A percentile compares a stretch with the other conserved stretches of the same genome.
Conservation (phyloP, 164 flowering plant genomes). For the Dillenia suffruticosa region DNA sequence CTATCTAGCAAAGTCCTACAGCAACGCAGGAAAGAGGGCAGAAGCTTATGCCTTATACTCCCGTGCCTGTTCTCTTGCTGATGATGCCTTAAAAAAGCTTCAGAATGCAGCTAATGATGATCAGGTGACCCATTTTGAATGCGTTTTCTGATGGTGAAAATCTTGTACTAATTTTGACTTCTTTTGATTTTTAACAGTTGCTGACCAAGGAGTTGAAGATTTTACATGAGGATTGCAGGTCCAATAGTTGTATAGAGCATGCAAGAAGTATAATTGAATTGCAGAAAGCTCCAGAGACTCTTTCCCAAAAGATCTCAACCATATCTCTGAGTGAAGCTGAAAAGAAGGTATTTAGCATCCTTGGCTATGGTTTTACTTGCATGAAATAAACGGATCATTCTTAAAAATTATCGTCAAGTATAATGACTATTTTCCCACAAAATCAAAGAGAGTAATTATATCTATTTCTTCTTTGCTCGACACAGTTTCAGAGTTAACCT, state of each 20-base stretch:
- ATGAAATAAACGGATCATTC: neutral
- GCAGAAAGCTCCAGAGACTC: constrained; percentile 73
- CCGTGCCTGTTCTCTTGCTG: constrained; percentile 74
- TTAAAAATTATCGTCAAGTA: no score
- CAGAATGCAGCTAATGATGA: constrained; percentile 27
- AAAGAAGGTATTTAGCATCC: constrained; percentile 57
- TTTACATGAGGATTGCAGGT: constrained; percentile 57
- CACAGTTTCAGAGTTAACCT: no score
- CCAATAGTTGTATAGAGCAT: constrained; percentile 88
- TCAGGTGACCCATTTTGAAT: constrained; percentile 27
- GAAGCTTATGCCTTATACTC: constrained; percentile 85
- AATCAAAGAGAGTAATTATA: no score
- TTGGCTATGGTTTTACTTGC: neutral
- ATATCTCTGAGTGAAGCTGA: constrained; percentile 58
- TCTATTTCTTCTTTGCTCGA: no score
- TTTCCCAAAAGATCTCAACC: constrained; percentile 71
- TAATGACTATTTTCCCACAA: no score
- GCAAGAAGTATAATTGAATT: constrained; percentile 84
- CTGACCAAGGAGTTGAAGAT: constrained; percentile 62
- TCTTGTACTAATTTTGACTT: neutral
- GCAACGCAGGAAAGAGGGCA: constrained; percentile 83
- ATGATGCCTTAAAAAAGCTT: constrained; percentile 49
- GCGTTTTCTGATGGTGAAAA: neutral
- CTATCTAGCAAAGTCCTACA: constrained; percentile 91
- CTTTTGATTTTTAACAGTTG: constrained; percentile 36